Evolutionary conservation across 768 basidiomycete species (phyloP).

Genomic region (Mycena belliarum): DNA sequence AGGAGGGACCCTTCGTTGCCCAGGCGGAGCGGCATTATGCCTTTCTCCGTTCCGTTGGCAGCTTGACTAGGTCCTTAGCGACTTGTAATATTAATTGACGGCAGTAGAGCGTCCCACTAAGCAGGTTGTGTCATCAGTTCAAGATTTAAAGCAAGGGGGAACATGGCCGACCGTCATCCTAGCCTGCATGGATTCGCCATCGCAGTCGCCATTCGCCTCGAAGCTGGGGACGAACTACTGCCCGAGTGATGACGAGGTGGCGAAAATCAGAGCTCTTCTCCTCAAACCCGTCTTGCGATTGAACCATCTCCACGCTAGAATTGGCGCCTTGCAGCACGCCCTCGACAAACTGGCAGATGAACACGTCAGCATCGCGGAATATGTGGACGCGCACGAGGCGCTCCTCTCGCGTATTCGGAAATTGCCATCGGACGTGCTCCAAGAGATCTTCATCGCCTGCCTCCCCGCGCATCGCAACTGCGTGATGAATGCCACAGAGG

Average conservation of each 20-base stretch:
- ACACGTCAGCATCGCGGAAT: not conserved
- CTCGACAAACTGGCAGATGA: not conserved
- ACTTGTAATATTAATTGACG: no score
- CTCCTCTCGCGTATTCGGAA: not conserved
- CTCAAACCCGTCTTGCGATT: not conserved
- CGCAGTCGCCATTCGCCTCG: not conserved
- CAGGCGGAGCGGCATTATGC: no score
- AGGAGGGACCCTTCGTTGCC: no score
- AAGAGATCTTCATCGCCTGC: not conserved
- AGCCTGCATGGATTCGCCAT: no score
- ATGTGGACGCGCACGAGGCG: not conserved
- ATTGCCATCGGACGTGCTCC: not conserved
- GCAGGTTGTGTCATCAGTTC: no score
- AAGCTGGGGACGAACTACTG: not conserved
- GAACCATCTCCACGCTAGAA: not conserved
- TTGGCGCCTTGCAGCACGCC: not conserved
- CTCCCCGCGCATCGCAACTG: not conserved
- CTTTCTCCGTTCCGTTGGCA: no score
- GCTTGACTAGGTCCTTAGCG: no score
- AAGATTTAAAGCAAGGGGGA: no score
- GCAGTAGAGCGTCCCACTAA: no score
- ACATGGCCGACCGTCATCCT: no score
- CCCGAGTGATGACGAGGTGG: not conserved
- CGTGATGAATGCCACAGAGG: not conserved
- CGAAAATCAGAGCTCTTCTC: not conserved